Conservation (phyloP, 2,329 filamentous ascomycete species). For the Ophiostoma novo-ulmi region DNA sequence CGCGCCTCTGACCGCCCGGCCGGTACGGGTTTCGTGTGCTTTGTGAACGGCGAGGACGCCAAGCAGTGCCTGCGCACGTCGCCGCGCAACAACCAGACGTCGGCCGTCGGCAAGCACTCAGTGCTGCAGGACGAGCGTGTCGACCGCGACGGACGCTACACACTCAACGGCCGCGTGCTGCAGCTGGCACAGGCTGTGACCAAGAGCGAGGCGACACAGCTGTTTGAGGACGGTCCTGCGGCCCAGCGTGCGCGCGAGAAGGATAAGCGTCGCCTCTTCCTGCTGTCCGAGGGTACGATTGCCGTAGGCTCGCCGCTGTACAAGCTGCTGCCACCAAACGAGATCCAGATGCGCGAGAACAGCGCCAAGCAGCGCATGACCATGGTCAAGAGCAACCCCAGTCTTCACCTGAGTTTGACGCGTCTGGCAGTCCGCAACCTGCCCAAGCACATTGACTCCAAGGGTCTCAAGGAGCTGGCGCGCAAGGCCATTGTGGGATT, state of each 20-base stretch:
- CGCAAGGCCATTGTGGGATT: constrained; percentile 92
- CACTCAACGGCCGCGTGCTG: constrained; percentile 80
- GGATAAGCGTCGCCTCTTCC: constrained; percentile 85
- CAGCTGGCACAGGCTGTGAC: constrained; percentile 80
- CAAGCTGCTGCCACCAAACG: constrained; percentile 67
- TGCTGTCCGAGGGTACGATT: constrained; percentile 82
- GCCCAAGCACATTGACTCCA: constrained; percentile 74
- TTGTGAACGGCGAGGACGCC: constrained; percentile 71
- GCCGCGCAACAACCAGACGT: constrained; percentile 45
- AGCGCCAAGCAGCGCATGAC: constrained; percentile 83
- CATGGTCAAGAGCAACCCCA: constrained; percentile 85
- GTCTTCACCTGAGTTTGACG: constrained; percentile 80
- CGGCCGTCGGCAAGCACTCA: constrained; percentile 61
- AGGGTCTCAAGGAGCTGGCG: constrained; percentile 85
- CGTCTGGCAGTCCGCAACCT: constrained; percentile 89
- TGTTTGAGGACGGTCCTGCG: constrained; percentile 67
- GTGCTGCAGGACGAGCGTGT: constrained; percentile 80
- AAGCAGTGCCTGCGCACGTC: constrained; percentile 69
- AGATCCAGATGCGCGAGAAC: constrained; percentile 82
- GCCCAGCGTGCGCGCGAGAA: constrained; percentile 61
- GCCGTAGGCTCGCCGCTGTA: constrained; percentile 71
- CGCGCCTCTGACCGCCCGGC: constrained; percentile 77
- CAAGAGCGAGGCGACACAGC: constrained; percentile 69
- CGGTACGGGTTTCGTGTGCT: constrained; percentile 93
- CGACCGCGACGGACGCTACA: constrained; percentile 81